Evolutionary conservation across 257 asterid genomes (phyloP).

Genomic region (Echites panduratus): DNA sequence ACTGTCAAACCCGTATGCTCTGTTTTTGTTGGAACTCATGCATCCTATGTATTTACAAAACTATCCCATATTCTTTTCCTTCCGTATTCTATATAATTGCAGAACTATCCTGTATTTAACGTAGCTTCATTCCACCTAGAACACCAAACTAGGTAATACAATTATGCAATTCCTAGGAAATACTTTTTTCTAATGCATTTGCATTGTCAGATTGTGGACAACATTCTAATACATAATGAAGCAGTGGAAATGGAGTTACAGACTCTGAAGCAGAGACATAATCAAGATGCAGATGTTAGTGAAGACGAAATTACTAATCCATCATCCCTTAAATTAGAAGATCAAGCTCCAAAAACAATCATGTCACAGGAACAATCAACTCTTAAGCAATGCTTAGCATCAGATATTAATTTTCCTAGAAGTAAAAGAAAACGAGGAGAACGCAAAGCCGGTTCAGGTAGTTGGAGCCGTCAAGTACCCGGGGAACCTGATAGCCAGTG

Average conservation of each 20-base stretch:
- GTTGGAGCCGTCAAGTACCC: conserved; percentile 56
- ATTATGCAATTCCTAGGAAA: not conserved
- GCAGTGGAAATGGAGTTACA: conserved; percentile 44
- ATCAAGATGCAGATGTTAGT: conserved; percentile 35
- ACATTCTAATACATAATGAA: conserved; percentile 57
- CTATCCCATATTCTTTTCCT: not conserved
- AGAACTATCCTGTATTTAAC: not conserved
- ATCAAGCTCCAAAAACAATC: conserved; percentile 22
- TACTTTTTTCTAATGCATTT: not conserved
- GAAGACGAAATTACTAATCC: conserved; percentile 51
- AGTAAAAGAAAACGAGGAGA: conserved; percentile 88
- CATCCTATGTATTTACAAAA: too few species aligned
- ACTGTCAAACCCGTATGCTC: not conserved
- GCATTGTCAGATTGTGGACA: conserved; percentile 66
- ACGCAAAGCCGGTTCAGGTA: conserved; percentile 65
- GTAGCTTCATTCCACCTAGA: not conserved
- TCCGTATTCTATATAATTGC: not conserved
- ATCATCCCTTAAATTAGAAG: conserved; percentile 18
- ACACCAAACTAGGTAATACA: not conserved
- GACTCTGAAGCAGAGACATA: conserved; percentile 23
- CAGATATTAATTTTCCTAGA: conserved; percentile 53
- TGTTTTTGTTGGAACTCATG: not conserved
- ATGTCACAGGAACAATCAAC: conserved; percentile 29
- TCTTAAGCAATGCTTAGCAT: conserved; percentile 37
- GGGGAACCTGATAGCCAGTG: conserved; percentile 50